Evolutionary conservation across 225 moss, liverwort and hornwort genomes (phyloP).

Genomic region (Sphagnum tenellum): DNA sequence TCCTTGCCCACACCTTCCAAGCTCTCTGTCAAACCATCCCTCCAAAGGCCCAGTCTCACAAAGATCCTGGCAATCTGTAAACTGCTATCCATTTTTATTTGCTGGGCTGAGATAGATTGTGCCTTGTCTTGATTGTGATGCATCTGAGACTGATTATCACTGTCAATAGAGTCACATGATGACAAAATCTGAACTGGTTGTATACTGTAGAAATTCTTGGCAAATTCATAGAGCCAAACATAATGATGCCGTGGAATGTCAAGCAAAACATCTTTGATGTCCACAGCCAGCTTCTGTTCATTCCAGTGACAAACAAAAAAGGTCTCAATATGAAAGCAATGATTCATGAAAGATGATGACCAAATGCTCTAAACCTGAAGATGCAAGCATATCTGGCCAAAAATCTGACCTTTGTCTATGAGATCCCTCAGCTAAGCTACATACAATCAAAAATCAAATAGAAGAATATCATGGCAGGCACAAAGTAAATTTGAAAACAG

Average conservation of each 20-base stretch:
- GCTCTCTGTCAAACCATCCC: conserved; percentile 1
- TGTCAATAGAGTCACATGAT: not conserved
- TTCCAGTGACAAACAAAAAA: not conserved
- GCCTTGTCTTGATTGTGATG: not conserved
- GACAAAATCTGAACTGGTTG: not conserved
- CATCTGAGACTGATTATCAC: not conserved
- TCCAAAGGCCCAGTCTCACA: conserved; percentile 11
- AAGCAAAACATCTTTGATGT: conserved; percentile 2
- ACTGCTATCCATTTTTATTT: not conserved
- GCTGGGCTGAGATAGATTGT: not conserved
- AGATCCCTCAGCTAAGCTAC: too few species aligned
- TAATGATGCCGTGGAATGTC: conserved; percentile 6
- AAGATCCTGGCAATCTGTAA: not conserved
- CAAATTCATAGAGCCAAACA: conserved; percentile 7
- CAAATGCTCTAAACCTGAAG: too few species aligned
- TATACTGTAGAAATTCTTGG: conserved; percentile 4
- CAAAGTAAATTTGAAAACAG: too few species aligned
- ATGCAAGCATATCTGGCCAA: too few species aligned
- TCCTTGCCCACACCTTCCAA: conserved; percentile 2
- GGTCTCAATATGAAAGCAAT: too few species aligned
- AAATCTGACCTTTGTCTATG: too few species aligned
- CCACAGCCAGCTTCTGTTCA: conserved; percentile 10
- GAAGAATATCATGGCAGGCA: too few species aligned
- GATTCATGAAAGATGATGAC: too few species aligned
- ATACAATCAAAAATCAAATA: too few species aligned